These are phyloP conservation scores for Effrenium voratum DNA, from an alignment of 73 alveolate species.

Conservation along the genomic window DNA sequence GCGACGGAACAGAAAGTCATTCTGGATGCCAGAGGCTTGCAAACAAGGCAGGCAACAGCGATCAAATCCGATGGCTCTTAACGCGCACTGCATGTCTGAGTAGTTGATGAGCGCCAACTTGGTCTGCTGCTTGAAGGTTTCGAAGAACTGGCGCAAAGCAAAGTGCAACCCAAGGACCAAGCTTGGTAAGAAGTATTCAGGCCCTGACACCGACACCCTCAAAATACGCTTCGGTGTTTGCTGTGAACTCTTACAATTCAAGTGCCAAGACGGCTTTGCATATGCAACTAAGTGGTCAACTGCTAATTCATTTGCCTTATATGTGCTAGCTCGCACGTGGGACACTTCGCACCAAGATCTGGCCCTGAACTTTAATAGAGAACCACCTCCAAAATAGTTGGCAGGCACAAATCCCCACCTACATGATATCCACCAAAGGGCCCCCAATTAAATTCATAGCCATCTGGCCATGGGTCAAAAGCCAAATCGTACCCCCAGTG, in stretches of 20 bases:
- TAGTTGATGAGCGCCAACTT: conserved; percentile 73
- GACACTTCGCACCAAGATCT: no score
- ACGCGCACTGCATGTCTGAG: conserved; percentile 67
- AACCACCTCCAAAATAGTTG: no score
- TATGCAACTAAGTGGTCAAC: no score
- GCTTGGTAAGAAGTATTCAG: no score
- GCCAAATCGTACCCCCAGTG: not conserved
- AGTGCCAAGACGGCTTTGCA: not conserved
- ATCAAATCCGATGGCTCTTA: not conserved
- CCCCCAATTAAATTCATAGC: no score
- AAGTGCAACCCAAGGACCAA: not conserved
- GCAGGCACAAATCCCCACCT: no score
- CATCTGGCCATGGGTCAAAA: not conserved
- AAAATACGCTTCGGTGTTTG: not conserved
- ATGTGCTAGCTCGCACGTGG: not conserved
- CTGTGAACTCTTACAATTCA: not conserved
- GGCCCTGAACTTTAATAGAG: no score
- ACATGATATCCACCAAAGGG: no score
- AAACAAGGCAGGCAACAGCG: not conserved
- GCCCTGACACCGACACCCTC: not conserved
- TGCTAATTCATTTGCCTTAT: not conserved
- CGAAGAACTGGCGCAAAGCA: conserved; percentile 1
- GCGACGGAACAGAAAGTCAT: no score
- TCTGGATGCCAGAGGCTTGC: not conserved
- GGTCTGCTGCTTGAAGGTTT: conserved; percentile 79